Conservation (phyloP, 106 monocot genomes). For the Iris macrosiphon region DNA sequence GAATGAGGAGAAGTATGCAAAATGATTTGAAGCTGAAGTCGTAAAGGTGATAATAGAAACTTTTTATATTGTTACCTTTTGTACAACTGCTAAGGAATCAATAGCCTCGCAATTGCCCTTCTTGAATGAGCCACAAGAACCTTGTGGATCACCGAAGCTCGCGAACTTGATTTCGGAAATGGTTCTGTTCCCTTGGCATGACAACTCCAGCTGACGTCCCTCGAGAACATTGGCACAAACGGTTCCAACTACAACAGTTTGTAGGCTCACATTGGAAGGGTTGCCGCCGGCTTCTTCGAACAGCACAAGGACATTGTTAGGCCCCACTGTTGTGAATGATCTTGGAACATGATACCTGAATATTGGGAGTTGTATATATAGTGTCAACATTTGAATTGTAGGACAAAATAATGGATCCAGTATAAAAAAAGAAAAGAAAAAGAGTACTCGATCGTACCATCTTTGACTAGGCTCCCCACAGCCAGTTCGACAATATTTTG, state of each 20-base stretch:
- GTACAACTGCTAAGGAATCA: not conserved
- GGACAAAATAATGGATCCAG: no score
- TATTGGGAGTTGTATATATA: no score
- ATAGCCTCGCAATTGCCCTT: conserved; percentile 24
- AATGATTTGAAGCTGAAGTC: no score
- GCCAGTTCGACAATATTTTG: conserved; percentile 23
- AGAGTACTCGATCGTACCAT: no score
- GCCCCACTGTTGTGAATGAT: conserved; percentile 19
- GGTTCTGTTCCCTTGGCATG: conserved; percentile 14
- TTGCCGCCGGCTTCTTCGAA: conserved; percentile 59
- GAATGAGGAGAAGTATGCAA: no score
- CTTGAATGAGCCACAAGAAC: conserved; percentile 20
- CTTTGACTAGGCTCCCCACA: conserved; percentile 41
- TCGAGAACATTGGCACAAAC: conserved; percentile 19
- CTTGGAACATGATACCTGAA: conserved; percentile 59
- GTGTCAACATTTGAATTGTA: no score
- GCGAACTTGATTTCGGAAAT: conserved; percentile 33
- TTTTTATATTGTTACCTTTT: no score
- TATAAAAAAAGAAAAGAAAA: not conserved
- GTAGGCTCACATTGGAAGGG: conserved; percentile 21
- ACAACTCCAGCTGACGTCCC: conserved; percentile 13
- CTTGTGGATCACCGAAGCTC: conserved; percentile 23
- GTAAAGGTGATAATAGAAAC: no score
- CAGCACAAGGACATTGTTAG: conserved; percentile 30
- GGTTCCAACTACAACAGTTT: conserved; percentile 20